Percentiles rank a stretch among this genome's conserved stretches.
These are phyloP conservation scores for Euphorbia schlechtendalii DNA, from an alignment of 441 rosid species.

Conservation along the genomic window DNA sequence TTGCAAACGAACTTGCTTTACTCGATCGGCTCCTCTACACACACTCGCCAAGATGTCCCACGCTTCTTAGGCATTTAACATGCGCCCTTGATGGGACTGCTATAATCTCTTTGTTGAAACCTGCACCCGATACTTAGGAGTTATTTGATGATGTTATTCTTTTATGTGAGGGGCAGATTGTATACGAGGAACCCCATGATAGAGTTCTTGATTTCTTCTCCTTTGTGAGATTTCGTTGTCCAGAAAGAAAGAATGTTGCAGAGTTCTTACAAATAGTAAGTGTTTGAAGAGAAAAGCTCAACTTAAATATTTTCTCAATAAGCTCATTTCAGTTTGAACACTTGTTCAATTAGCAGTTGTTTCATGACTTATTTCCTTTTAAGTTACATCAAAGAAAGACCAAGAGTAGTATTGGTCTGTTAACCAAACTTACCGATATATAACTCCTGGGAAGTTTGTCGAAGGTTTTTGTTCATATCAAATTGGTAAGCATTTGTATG, in stretches of 20 bases:
- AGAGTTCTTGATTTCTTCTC: slow-evolving; percentile 66
- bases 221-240: slow-evolving; percentile 75
- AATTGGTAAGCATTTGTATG: slow-evolving; percentile 52
- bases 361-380: slow-evolving; percentile 14
- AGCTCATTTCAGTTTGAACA: slow-evolving; percentile 6
- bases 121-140: slow-evolving; percentile 89
- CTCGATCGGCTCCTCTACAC: too few relatives aligned
- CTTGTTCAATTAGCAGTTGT: background rate
- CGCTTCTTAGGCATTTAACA: slow-evolving; percentile 84
- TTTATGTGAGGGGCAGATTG: slow-evolving; percentile 86
- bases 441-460: slow-evolving; percentile 77
- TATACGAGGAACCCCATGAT: slow-evolving; percentile 84
- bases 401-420: slow-evolving; percentile 94
- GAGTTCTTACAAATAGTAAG: slow-evolving; percentile 96
- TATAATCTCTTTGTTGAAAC: slow-evolving; percentile 79
- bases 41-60: too few relatives aligned
- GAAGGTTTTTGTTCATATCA: slow-evolving; percentile 62
- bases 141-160: slow-evolving; percentile 89
- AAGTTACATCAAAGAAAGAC: slow-evolving; percentile 87
- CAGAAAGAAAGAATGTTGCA: slow-evolving; percentile 89
- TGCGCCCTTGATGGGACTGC: slow-evolving; percentile 80
- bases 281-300: slow-evolving; percentile 16
- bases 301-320: slow-evolving; percentile 8
- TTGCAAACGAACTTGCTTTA: too few relatives aligned
- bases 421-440: slow-evolving; percentile 62